Evolutionary conservation across 2,329 filamentous ascomycete genomes (phyloP), one percentile per base, ranked within the genome.

Genomic region (Aspergillus versicolor): DNA sequence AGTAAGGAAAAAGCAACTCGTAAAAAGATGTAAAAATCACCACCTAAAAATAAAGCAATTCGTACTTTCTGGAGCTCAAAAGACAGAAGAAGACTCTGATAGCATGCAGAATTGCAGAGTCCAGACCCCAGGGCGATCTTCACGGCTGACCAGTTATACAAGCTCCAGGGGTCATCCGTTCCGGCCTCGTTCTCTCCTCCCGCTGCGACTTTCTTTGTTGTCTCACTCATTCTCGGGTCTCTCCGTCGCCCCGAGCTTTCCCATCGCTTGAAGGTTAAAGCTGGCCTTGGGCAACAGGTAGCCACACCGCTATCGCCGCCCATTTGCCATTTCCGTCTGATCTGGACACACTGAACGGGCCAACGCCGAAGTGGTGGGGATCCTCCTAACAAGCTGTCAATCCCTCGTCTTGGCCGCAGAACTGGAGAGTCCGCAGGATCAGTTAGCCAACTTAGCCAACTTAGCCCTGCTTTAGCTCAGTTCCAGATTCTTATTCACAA

Each of bases 351-450:
- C 47, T 50, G 34, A 17, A 59, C 55, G 52, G 56, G 46, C 60
- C 60, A 63, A 54, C 47, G 50, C 58, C 54, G 59, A 62, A 62
- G 63, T 66, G 61, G 63, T 66, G 63, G 63, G 32, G 63, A 41
- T 47, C 30, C 21, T 42, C 19, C 59, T 44, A 53, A 59, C 59
- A 61, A 55, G 50, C 55, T 63, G 64, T 65, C 61, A 66, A 65
- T 66, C 64, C 32, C 45, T 55, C 19, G 12, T 48, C 53, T 55
- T 53, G 38, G 40, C 38, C 24, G 45, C 45, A 50, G 50, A 52
- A 9, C 43, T 52, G 47, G 42, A 38, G 42, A 51, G 42, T 21
- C 30, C 17, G 21, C 41, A 42, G 43, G 52, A 49, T 49, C 49
- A 57, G 55, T 52, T 52, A 53, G 51, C 51, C 51, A 53, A 21